Evolutionary conservation across 768 basidiomycete species (phyloP).

Genomic region (Collybia sp.): DNA sequence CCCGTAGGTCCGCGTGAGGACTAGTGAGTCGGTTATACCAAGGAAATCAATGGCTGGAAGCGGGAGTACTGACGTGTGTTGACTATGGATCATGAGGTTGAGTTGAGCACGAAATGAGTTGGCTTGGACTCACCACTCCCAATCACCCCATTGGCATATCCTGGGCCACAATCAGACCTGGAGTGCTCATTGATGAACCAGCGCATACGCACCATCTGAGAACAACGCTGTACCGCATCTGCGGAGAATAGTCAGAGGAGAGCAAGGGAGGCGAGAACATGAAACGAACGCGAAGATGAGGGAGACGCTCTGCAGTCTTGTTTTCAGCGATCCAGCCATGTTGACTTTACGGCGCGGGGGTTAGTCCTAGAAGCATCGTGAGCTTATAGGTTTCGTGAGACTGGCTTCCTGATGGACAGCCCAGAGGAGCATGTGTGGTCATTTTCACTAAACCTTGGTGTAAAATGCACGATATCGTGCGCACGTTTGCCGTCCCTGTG

Average conservation of each 20-base stretch:
- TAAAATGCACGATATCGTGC: too few relatives aligned
- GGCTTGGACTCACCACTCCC: constrained; percentile 52
- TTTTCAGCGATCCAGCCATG: background rate
- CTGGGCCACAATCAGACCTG: constrained; percentile 25
- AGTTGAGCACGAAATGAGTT: background rate
- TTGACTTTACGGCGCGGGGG: too few relatives aligned
- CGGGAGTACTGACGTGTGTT: constrained; percentile 49
- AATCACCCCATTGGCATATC: constrained; percentile 80
- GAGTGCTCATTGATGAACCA: background rate
- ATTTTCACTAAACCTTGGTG: too few relatives aligned
- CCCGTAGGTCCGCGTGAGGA: constrained; percentile 69
- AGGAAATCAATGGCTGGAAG: background rate
- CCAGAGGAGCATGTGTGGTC: too few relatives aligned
- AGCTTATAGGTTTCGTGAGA: too few relatives aligned
- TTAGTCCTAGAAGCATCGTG: too few relatives aligned
- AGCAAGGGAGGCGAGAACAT: background rate
- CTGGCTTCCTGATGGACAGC: too few relatives aligned
- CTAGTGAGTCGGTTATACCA: constrained; percentile 25
- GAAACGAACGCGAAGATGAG: constrained; percentile 10
- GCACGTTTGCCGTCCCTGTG: too few relatives aligned
- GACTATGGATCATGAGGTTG: constrained; percentile 32
- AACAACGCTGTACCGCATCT: constrained; percentile 2
- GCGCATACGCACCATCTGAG: constrained; percentile 1
- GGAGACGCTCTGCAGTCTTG: constrained; percentile 6
- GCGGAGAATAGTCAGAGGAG: background rate